Percentiles rank a stretch among this genome's conserved stretches.
Evolutionary conservation across 768 basidiomycete species (phyloP).

Genomic region (Saitozyma sp.): DNA sequence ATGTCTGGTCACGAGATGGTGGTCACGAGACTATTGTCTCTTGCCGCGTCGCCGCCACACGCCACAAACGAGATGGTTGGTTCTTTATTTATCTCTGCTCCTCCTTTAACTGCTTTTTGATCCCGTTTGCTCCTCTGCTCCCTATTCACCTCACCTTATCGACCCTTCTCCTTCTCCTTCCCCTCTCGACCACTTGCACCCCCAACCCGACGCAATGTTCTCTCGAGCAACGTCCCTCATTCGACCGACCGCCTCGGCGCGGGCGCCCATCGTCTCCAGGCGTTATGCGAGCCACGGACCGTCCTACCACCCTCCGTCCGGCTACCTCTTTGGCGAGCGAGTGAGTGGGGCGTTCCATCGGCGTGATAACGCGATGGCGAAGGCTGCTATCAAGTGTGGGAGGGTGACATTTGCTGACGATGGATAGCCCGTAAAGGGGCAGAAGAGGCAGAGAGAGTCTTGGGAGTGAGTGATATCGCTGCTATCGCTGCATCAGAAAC

Average conservation of each 20-base stretch:
- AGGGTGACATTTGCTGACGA: neutral
- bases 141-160: neutral
- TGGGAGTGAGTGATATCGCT: constrained; percentile 64
- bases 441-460: constrained; percentile 77
- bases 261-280: constrained; percentile 9
- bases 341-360: constrained; percentile 55
- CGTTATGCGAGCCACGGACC: constrained; percentile 58
- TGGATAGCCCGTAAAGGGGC: constrained; percentile 20
- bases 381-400: too few relatives aligned
- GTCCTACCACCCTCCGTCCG: constrained; percentile 84
- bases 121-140: too few relatives aligned
- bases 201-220: neutral
- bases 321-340: constrained; percentile 86
- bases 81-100: too few relatives aligned
- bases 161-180: neutral
- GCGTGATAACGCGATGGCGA: neutral
- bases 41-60: too few relatives aligned
- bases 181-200: neutral
- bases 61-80: too few relatives aligned
- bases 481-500: neutral
- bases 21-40: too few relatives aligned
- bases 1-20: too few relatives aligned
- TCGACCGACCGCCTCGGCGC: neutral
- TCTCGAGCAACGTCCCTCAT: neutral
- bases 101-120: too few relatives aligned